Evolutionary conservation across 495 filamentous ascomycete species (phyloP).

Genomic region (Podospora australis): DNA sequence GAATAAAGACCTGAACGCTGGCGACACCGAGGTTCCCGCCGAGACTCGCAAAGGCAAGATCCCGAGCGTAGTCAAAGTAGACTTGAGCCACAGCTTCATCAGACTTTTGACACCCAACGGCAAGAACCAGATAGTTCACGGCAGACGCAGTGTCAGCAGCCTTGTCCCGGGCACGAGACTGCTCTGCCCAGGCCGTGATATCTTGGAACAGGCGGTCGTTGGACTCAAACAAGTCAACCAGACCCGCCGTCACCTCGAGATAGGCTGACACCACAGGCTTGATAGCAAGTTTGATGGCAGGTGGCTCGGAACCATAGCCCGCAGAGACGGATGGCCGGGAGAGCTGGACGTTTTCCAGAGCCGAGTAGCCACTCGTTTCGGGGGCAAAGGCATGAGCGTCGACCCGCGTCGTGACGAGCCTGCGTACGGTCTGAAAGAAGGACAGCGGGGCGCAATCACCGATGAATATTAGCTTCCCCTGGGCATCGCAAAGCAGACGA

Average conservation of each 20-base stretch:
- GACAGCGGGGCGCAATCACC: conserved; percentile 65
- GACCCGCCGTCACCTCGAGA: conserved; percentile 31
- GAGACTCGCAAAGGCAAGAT: conserved; percentile 49
- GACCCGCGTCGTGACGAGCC: conserved; percentile 57
- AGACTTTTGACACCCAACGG: conserved; percentile 54
- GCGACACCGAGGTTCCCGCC: conserved; percentile 50
- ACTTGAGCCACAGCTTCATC: conserved; percentile 39
- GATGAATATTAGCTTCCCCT: conserved; percentile 58
- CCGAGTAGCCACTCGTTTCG: conserved; percentile 57
- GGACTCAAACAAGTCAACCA: conserved; percentile 37
- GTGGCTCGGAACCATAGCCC: conserved; percentile 10
- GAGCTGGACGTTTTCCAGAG: conserved; percentile 45
- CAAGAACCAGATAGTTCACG: conserved; percentile 53
- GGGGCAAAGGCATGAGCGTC: conserved; percentile 58
- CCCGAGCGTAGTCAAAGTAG: conserved; percentile 52
- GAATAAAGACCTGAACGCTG: conserved; percentile 52
- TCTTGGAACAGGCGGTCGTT: conserved; percentile 21
- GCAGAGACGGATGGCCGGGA: conserved; percentile 5
- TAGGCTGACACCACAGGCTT: conserved; percentile 27
- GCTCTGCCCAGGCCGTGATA: conserved; percentile 25
- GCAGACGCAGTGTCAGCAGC: conserved; percentile 31
- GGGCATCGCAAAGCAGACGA: conserved; percentile 50
- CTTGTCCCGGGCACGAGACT: conserved; percentile 8
- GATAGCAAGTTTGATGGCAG: conserved; percentile 15
- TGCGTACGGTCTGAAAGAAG: conserved; percentile 60